These are phyloP conservation scores for Penicillium odoratum DNA, from an alignment of 495 filamentous ascomycete species.

Conservation along the genomic window DNA sequence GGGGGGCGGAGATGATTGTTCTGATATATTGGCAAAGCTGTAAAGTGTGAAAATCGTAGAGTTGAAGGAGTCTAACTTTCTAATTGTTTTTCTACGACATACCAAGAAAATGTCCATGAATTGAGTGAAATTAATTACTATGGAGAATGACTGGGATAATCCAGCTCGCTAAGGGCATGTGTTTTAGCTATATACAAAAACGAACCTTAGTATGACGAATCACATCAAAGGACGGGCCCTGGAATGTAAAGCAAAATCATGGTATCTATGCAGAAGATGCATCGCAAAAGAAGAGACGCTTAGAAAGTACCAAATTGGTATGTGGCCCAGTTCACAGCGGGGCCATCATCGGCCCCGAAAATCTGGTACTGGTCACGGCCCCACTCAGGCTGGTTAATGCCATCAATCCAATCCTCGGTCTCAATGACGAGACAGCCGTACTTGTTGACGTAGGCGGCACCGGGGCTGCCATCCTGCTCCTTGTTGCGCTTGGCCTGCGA, in stretches of 20 bases:
- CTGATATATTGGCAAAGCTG: conserved; percentile 23
- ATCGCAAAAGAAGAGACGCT: neutral
- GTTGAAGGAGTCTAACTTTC: no score
- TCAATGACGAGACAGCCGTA: conserved; percentile 73
- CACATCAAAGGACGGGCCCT: neutral
- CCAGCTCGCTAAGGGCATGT: neutral
- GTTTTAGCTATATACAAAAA: conserved; percentile 12
- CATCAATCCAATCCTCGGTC: conserved; percentile 70
- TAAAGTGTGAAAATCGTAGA: conserved; percentile 2
- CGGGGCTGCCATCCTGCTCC: conserved; percentile 35
- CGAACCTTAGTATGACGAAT: neutral
- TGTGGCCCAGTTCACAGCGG: conserved; percentile 64
- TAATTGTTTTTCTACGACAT: no score
- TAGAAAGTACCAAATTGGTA: conserved; percentile 57
- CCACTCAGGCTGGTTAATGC: conserved; percentile 80
- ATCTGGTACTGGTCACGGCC: conserved; percentile 59
- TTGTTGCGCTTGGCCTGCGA: conserved; percentile 54
- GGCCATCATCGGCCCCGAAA: conserved; percentile 60
- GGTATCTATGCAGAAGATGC: conserved; percentile 2
- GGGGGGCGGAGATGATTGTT: conserved; percentile 31
- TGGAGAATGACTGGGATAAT: neutral
- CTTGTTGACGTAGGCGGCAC: conserved; percentile 49
- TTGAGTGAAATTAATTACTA: neutral
- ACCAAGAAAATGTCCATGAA: no score
- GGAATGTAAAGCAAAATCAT: conserved; percentile 2